These are phyloP conservation scores for Amphicarpaea edgeworthii DNA, from an alignment of 306 rosid genomes.

Conservation along the genomic window DNA sequence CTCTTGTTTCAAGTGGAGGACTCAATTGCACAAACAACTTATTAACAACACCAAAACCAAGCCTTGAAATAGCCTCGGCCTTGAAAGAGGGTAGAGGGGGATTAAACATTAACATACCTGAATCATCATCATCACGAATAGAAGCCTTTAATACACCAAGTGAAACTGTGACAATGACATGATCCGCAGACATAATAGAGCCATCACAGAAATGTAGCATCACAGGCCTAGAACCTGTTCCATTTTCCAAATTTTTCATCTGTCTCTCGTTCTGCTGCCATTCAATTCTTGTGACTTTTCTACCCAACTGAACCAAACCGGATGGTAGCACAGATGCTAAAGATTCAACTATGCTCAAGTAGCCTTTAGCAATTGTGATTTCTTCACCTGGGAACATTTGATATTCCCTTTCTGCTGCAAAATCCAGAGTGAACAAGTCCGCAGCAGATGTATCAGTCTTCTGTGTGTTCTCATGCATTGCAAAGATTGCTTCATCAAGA, in stretches of 20 bases:
- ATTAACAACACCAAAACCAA: conserved; percentile 94
- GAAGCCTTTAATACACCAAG: conserved; percentile 91
- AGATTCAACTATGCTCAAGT: conserved; percentile 63
- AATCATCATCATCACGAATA: conserved; percentile 45
- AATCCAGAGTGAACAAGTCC: conserved; percentile 72
- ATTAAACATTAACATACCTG: conserved; percentile 77
- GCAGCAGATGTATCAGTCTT: conserved; percentile 89
- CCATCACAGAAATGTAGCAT: conserved; percentile 79
- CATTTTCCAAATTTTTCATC: conserved; percentile 40
- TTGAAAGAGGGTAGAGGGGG: conserved; percentile 85
- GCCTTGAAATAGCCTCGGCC: conserved; percentile 83
- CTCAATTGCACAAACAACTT: conserved; percentile 83
- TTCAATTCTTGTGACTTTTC: conserved; percentile 67
- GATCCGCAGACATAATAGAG: conserved; percentile 75
- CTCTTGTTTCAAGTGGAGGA: conserved; percentile 31
- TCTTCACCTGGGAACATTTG: conserved; percentile 84
- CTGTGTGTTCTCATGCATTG: conserved; percentile 71
- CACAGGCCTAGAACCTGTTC: conserved; percentile 62
- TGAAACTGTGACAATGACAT: conserved; percentile 87
- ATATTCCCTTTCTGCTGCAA: conserved; percentile 81
- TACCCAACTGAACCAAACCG: conserved; percentile 67
- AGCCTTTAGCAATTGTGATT: conserved; percentile 83
- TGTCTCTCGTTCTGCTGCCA: conserved; percentile 56
- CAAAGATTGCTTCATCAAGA: conserved; percentile 73
- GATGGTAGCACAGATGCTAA: conserved; percentile 78